These are phyloP conservation scores for Diversispora epigaea DNA, from an alignment of 192 early-diverging fungal genomes.

Conservation along the genomic window DNA sequence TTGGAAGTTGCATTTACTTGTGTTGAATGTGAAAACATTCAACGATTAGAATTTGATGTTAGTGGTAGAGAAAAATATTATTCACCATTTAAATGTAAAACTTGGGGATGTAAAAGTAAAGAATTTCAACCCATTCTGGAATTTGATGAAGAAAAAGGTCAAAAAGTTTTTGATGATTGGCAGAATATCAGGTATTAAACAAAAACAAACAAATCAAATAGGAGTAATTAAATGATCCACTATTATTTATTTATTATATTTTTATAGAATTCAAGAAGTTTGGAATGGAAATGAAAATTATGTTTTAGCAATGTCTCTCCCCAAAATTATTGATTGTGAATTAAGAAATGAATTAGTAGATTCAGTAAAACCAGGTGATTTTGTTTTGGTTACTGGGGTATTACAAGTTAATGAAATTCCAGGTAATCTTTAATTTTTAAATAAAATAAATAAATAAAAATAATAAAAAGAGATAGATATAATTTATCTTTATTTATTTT, in stretches of 20 bases:
- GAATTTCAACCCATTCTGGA: conserved; percentile 62
- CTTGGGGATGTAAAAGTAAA: conserved; percentile 65
- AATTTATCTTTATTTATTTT: too few species aligned
- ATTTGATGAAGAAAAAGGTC: conserved; percentile 39
- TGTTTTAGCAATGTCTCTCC: conserved; percentile 66
- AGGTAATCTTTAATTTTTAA: background rate
- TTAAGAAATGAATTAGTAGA: conserved; percentile 75
- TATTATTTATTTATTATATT: conserved; percentile 7
- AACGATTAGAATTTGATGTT: conserved; percentile 51
- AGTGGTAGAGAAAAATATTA: conserved; percentile 61
- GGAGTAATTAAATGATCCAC: background rate
- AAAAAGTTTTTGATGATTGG: conserved; percentile 69
- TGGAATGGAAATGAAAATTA: conserved; percentile 68
- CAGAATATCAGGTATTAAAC: conserved; percentile 57
- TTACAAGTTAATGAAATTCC: conserved; percentile 60
- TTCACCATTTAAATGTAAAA: conserved; percentile 58
- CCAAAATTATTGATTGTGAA: conserved; percentile 78
- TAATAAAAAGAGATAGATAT: background rate
- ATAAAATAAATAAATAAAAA: too few species aligned
- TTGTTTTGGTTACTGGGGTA: conserved; percentile 72
- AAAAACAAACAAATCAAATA: background rate
- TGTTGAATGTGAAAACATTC: conserved; percentile 52
- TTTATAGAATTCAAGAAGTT: conserved; percentile 66
- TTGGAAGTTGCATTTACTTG: conserved; percentile 66
- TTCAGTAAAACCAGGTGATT: conserved; percentile 76